Conservation (phyloP, 2,329 filamentous ascomycete species). For the Amphichorda felina region DNA sequence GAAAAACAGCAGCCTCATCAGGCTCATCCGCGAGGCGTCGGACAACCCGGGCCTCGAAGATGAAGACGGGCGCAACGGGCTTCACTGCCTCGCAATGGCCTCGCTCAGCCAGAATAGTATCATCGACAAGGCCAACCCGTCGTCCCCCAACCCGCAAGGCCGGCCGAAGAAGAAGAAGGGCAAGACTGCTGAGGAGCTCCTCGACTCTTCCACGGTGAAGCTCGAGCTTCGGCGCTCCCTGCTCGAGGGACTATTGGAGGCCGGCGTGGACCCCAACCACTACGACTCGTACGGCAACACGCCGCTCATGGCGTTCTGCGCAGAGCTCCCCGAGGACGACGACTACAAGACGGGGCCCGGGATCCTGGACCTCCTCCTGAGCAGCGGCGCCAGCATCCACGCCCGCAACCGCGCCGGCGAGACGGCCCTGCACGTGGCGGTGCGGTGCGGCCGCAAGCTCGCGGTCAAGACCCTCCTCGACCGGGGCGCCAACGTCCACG, state of each 20-base stretch:
- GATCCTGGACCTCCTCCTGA: conserved; percentile 31
- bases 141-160: not conserved
- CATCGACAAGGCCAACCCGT: conserved; percentile 14
- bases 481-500: conserved; percentile 34
- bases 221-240: conserved; percentile 15
- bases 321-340: conserved; percentile 35
- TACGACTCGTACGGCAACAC: conserved; percentile 40
- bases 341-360: conserved; percentile 33
- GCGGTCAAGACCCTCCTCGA: conserved; percentile 33
- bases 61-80: conserved; percentile 37
- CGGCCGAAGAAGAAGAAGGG: conserved; percentile 4
- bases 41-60: conserved; percentile 12
- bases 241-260: conserved; percentile 17
- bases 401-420: conserved; percentile 41
- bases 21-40: conserved; percentile 8
- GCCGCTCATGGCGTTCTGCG: conserved; percentile 42
- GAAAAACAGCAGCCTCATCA: conserved; percentile 6
- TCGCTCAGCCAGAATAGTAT: conserved; percentile 29
- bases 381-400: conserved; percentile 30
- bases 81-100: conserved; percentile 46
- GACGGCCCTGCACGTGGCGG: conserved; percentile 42
- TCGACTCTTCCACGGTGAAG: conserved; percentile 19
- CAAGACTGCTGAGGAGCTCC: conserved; percentile 3
- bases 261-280: conserved; percentile 35
- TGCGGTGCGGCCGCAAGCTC: conserved; percentile 38